These are phyloP conservation scores for Cyclostephanos invisitatus DNA, from an alignment of 108 stramenopile species.

Conservation along the genomic window DNA sequence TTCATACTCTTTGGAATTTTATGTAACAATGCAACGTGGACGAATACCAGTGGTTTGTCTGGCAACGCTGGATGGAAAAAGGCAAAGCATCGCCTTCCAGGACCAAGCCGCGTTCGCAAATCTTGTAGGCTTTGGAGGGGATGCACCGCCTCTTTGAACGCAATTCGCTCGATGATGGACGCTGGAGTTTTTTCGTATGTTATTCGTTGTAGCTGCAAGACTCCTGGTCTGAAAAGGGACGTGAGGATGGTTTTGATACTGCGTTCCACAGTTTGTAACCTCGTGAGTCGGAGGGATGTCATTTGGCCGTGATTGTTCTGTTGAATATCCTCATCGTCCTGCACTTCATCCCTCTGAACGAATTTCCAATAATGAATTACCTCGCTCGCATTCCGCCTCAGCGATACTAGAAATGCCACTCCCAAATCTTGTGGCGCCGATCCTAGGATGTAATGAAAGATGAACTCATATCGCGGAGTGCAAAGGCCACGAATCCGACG, in stretches of 20 bases:
- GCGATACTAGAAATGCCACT: conserved; percentile 59
- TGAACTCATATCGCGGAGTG: conserved; percentile 61
- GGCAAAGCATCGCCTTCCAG: conserved; percentile 84
- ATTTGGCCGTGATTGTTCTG: background rate
- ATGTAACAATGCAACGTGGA: conserved; percentile 83
- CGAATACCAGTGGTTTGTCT: conserved; percentile 86
- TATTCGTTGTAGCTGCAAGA: conserved; percentile 63
- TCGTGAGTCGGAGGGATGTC: conserved; percentile 8
- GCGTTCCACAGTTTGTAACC: conserved; percentile 25
- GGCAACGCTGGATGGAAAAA: conserved; percentile 90
- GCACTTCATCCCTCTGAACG: conserved; percentile 2
- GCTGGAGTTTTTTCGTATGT: conserved; percentile 88
- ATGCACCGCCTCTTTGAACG: conserved; percentile 89
- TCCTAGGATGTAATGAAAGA: conserved; percentile 55
- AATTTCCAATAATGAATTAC: conserved; percentile 35
- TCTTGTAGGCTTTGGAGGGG: conserved; percentile 85
- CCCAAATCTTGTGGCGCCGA: conserved; percentile 56
- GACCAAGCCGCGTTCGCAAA: conserved; percentile 75
- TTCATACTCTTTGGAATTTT: conserved; percentile 67
- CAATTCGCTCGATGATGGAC: conserved; percentile 88
- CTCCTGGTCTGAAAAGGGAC: conserved; percentile 46
- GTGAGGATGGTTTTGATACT: conserved; percentile 42
- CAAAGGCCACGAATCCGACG: conserved; percentile 43
- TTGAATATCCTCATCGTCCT: conserved; percentile 9
- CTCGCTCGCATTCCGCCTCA: conserved; percentile 61